Evolutionary conservation across 331 rosid species (phyloP), one percentile per base, ranked within the genome.

Genomic region (Cucumis variabilis): DNA sequence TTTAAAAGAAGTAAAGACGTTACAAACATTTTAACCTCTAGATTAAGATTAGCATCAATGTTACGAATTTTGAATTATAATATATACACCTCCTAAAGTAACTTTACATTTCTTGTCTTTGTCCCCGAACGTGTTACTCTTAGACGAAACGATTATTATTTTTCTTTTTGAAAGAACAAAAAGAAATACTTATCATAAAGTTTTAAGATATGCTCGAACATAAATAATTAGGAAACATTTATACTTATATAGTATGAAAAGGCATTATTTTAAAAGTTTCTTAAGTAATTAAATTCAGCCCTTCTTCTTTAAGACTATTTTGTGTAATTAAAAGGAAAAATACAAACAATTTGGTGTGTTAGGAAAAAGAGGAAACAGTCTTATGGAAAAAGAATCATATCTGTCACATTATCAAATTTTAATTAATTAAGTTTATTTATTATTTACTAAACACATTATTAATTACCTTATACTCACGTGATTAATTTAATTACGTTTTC

Each of bases 141-240:
- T 44, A 21, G 10, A 75, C 30, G 3, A 5, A 73, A 6, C 44
- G 3, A 23, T 44, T 41, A 41, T 41, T 37, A 12, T 2, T n/a
- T 75, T 75, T 44, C 48, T 58, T 44, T 75, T 75, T 33, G 3
- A 5, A 33, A 33, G 3, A 33, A 33, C 37, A 33, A 33, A 33
- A 21, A 4, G 5, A 25, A 75, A 46, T 23, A 63, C 19, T 46
- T 16, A 25, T 24, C 0, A 3, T 55, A 58, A 27, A 80, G 69
- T 81, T 81, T 50, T 79, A 81, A 11, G 41, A 77, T 77, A 77
- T 9, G 25, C 20, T 55, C 55, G 68, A 80, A 80, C 17, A 53
- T 5, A 79, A 15, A 50, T 51, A 48, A 44, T 72, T 72, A 28
- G 6, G 25, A 33, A 30, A 44, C 50, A 72, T 24, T 15, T 16